Evolutionary conservation across 345 rosid genomes (phyloP).

Genomic region (Pugionium dolabratum): DNA sequence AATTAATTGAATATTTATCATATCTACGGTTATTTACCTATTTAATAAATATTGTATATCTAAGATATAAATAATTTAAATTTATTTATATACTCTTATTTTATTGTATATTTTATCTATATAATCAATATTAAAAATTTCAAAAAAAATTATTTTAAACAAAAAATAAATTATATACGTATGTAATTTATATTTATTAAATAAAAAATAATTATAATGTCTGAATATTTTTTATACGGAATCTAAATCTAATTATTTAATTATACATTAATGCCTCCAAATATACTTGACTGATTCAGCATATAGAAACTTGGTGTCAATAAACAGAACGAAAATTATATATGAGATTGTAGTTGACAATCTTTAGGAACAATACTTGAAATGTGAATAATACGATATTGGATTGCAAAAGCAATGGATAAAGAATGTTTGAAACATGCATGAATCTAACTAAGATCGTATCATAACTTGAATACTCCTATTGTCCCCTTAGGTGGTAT

Average conservation of each 20-base stretch:
- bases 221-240: too few relatives aligned
- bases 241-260: neutral
- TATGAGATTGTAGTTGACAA: neutral
- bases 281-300: neutral
- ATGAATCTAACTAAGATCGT: conserved; percentile 37
- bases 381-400: conserved; percentile 10
- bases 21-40: too few relatives aligned
- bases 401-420: conserved; percentile 30
- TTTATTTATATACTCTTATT: too few relatives aligned
- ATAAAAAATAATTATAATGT: too few relatives aligned
- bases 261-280: neutral
- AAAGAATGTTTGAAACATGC: conserved; percentile 38
- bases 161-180: too few relatives aligned
- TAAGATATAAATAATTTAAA: too few relatives aligned
- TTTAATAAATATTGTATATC: too few relatives aligned
- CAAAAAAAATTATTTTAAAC: too few relatives aligned
- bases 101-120: too few relatives aligned
- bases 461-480: conserved; percentile 31
- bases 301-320: neutral
- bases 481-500: conserved; percentile 30
- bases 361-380: conserved; percentile 16
- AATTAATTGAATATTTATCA: too few relatives aligned
- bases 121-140: too few relatives aligned
- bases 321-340: neutral
- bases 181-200: too few relatives aligned